Evolutionary conservation across 2,329 filamentous ascomycete species (phyloP), one percentile per base, ranked within the genome.

Genomic region (Phyllosticta capitalensis): DNA sequence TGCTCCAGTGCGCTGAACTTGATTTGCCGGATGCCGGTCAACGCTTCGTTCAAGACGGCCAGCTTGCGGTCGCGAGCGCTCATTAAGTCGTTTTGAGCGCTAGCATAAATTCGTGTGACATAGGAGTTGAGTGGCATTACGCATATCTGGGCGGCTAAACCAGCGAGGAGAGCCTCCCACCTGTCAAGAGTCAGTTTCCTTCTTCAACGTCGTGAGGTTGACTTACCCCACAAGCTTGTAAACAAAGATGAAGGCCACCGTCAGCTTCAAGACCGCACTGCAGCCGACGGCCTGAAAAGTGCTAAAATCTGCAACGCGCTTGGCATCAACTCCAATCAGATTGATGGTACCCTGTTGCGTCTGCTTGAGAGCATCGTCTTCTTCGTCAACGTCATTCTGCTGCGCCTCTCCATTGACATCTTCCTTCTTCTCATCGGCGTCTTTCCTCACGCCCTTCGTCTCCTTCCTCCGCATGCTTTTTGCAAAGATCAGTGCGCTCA

Each of bases 1-100:
- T 77, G 74, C 70, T 92, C 89, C 1, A 90, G 73, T 0, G 89
- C 89, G 0, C 88, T 88, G 65, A 92, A 91, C 67, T 94, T 94
- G 74, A 94, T 90, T 71, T 94, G 89, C 1, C 88, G 83, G 63
- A 92, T 92, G 7, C 89, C 89, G 65, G 88, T 82, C 1, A 94
- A 74, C 0, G 86, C 87, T 70, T 94, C 89, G 1, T 88, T 88
- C 28, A 94, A 81, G 14, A 91, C 81, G 0, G 81, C 85, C 73
- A 91, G 80, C 72, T 92, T 92, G 58, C 83, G 79, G 69, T 92
- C 89, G 52, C 89, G 79, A 26, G 85, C 78, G 68, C 87, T 88
- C 88, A 92, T 92, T 55, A 92, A 71, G 55, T 78, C 75, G 59
- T 87, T 85, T 66, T 90, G 86, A 4, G 84, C 81, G 21, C 75